phyloP scores from a whole-genome alignment of 768 basidiomycete species.

The Naganishia vaughanmartiniae region DNA sequence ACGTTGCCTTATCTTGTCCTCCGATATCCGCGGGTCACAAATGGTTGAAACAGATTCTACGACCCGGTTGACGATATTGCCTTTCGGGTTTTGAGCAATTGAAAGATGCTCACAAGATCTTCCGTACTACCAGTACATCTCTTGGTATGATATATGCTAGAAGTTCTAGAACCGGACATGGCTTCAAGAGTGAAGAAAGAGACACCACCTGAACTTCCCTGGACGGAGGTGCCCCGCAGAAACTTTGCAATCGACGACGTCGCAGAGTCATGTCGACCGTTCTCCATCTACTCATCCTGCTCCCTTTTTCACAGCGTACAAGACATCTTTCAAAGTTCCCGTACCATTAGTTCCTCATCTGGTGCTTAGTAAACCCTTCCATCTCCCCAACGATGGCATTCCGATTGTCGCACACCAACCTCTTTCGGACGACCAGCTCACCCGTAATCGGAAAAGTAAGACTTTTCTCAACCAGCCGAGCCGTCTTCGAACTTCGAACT shows the following conservation, averaged over 20 bases:
- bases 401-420: neutral
- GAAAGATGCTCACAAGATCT: too few relatives aligned
- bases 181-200: too few relatives aligned
- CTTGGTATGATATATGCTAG: too few relatives aligned
- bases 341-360: too few relatives aligned
- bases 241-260: constrained; percentile 2
- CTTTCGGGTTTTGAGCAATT: too few relatives aligned
- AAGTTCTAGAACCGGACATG: too few relatives aligned
- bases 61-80: neutral
- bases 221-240: neutral
- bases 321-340: too few relatives aligned
- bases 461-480: constrained; percentile 6
- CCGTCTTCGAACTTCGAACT: neutral
- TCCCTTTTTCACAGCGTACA: too few relatives aligned
- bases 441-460: neutral
- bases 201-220: too few relatives aligned
- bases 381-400: neutral
- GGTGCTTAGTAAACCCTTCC: neutral
- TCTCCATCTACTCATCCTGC: neutral
- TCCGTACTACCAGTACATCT: too few relatives aligned
- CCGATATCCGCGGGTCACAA: constrained; percentile 8
- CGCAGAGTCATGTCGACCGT: neutral
- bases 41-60: constrained; percentile 4
- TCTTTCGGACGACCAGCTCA: neutral
- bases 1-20: neutral